Evolutionary conservation across 1,284 basidiomycete genomes (phyloP).

Genomic region (Rhodotorula mucilaginosa): DNA sequence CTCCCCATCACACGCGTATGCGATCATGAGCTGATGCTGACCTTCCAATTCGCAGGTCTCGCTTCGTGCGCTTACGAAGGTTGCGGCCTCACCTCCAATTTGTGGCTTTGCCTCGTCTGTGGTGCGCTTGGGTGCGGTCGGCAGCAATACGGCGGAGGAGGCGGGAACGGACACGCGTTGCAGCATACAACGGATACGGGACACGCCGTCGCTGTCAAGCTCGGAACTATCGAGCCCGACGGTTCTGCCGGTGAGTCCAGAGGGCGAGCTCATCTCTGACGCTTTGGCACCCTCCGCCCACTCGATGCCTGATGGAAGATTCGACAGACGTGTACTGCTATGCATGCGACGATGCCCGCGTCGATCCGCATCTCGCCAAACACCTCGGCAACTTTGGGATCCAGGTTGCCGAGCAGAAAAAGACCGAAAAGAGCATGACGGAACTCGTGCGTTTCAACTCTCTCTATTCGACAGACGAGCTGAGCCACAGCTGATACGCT

Average conservation of each 20-base stretch:
- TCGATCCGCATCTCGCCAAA: slow-evolving; percentile 71
- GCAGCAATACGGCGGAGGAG: slow-evolving; percentile 76
- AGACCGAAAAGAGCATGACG: slow-evolving; percentile 97
- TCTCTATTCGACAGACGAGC: neutral
- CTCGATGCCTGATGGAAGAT: neutral
- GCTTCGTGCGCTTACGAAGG: slow-evolving; percentile 53
- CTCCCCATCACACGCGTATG: no score
- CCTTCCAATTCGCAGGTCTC: slow-evolving; percentile 56
- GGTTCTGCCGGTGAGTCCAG: slow-evolving; percentile 69
- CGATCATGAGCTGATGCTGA: no score
- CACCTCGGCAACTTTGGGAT: slow-evolving; percentile 86
- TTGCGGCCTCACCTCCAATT: slow-evolving; percentile 80
- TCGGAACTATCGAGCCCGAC: slow-evolving; percentile 95
- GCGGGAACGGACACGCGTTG: slow-evolving; percentile 88
- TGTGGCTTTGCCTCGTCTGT: slow-evolving; percentile 94
- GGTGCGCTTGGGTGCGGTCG: slow-evolving; percentile 94
- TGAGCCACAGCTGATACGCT: neutral
- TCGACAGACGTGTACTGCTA: slow-evolving; percentile 88
- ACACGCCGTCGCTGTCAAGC: slow-evolving; percentile 85
- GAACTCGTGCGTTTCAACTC: slow-evolving; percentile 65
- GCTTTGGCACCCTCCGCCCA: neutral
- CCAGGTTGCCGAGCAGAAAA: slow-evolving; percentile 74
- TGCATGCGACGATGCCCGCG: slow-evolving; percentile 77
- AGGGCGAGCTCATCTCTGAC: no score
- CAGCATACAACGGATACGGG: slow-evolving; percentile 71